Evolutionary conservation across 2,329 filamentous ascomycete species (phyloP).

Genomic region (Aspergillus spinulosporus): DNA sequence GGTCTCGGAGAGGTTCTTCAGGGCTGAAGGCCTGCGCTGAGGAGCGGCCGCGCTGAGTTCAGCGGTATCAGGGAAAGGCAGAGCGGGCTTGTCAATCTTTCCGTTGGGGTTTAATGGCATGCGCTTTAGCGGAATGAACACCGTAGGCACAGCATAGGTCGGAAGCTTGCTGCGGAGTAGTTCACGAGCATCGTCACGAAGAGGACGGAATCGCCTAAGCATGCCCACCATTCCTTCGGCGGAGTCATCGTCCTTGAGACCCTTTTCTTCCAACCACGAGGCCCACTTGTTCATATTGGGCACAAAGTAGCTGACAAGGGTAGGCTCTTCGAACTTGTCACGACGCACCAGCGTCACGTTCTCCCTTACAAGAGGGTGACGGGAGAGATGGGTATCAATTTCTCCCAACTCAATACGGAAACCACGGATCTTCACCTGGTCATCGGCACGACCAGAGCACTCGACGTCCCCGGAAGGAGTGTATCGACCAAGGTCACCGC

Average conservation of each 20-base stretch:
- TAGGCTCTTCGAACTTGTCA: slow-evolving; percentile 81
- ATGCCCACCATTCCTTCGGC: slow-evolving; percentile 55
- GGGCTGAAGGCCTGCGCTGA: slow-evolving; percentile 51
- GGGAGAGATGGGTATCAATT: slow-evolving; percentile 80
- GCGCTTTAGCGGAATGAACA: slow-evolving; percentile 70
- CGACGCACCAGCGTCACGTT: slow-evolving; percentile 82
- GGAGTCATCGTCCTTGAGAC: slow-evolving; percentile 53
- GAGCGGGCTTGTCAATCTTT: slow-evolving; percentile 75
- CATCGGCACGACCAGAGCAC: slow-evolving; percentile 76
- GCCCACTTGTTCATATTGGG: slow-evolving; percentile 76
- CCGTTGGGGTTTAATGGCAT: slow-evolving; percentile 83
- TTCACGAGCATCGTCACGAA: slow-evolving; percentile 63
- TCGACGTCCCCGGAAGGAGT: slow-evolving; percentile 70
- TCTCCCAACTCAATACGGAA: slow-evolving; percentile 95
- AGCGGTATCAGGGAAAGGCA: slow-evolving; percentile 77
- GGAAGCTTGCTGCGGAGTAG: slow-evolving; percentile 72
- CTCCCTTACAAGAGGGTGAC: slow-evolving; percentile 74
- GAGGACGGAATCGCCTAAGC: slow-evolving; percentile 61
- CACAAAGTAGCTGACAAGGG: slow-evolving; percentile 85
- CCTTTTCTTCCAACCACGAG: slow-evolving; percentile 61
- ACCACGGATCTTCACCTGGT: slow-evolving; percentile 93
- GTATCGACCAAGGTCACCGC: slow-evolving; percentile 81
- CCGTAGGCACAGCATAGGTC: slow-evolving; percentile 71
- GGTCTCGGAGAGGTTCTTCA: slow-evolving; percentile 54
- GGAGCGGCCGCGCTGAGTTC: slow-evolving; percentile 61